Base-by-base conservation (phyloP, 1,284 basidiomycete genomes). In the Rhodotorula sp. region DNA sequence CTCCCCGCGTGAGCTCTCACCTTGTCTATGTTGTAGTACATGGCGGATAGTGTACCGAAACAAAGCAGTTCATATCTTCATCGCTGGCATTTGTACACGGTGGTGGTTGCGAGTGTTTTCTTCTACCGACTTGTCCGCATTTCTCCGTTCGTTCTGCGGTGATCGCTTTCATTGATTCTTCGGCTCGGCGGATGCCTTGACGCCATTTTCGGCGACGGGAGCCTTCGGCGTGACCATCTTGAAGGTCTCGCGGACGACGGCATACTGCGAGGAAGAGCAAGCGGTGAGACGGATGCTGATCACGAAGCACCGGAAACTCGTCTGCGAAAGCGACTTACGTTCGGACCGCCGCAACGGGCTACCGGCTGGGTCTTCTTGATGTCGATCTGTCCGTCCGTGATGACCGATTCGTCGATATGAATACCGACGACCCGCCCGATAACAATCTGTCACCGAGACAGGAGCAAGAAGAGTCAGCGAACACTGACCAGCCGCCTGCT, bases 391-490 rank as follows among this genome's bases (percentile, higher is more conserved):
- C 61, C 61, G 48, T 51, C 21, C 20, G 61, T 49, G 48, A 62
- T 47, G 31, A 51, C 61, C 18, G 20, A 3, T 46, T 49, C 47
- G 61, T 51, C 61, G 48, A 62, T 60, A 29, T 62, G 48, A 20
- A 62, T 51, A 23, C 48, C 61, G 48, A 62, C 48, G 12, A 60
- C 59, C 7, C 59, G 59, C 20, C 59, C 59, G 46, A 60, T 60
- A 16, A 60, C 59, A 26, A 60, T 46, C 59, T 60, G 59, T 16
- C 18, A 18, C 18, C 34, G 5, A 18, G 31, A 8, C 29, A 10
- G 21, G 23, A n/a, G 6, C 15, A 23, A 21, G 48, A 5, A 16
- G 15, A n/a, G 20, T n/a, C 15, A 46, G 59, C 15, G 12, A 15
- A 7, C 5, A 6, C 5, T 31, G 20, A 58, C 18, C 16, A 20